Evolutionary conservation across 495 filamentous ascomycete species (phyloP).

Genomic region (Pseudevernia furfuracea): DNA sequence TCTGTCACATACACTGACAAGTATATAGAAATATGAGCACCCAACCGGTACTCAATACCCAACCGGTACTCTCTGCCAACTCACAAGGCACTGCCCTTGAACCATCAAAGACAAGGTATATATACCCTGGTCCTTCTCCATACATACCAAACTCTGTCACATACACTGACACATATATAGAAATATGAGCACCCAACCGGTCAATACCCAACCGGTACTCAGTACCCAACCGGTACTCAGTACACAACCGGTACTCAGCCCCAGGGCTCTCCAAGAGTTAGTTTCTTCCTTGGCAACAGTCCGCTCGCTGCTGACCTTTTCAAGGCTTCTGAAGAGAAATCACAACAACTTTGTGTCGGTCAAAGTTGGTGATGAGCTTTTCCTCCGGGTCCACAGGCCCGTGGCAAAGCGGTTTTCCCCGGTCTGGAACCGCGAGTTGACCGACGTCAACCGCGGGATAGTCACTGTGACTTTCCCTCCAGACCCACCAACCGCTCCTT

Average conservation of each 20-base stretch:
- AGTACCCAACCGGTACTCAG: neutral
- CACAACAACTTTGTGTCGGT: neutral
- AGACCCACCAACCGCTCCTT: neutral
- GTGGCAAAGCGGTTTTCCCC: neutral
- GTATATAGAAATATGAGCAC: constrained; percentile 1
- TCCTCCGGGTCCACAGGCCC: neutral
- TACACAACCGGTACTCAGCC: neutral
- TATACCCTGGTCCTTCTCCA: neutral
- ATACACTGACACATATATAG: neutral
- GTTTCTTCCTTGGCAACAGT: neutral
- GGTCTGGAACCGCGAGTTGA: neutral
- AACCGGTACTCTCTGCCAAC: too few relatives aligned
- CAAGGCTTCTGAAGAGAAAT: neutral
- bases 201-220: neutral
- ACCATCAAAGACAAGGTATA: neutral
- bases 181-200: neutral
- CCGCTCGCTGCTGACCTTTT: neutral
- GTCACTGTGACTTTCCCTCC: neutral
- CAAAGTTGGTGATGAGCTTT: neutral
- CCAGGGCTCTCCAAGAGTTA: neutral
- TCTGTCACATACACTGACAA: neutral
- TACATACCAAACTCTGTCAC: neutral
- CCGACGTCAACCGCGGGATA: rapidly evolving
- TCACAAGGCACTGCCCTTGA: too few relatives aligned
- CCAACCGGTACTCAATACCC: too few relatives aligned